Conservation (phyloP, 192 early-diverging fungal species). For the Rhizoclosmatium sp. region DNA sequence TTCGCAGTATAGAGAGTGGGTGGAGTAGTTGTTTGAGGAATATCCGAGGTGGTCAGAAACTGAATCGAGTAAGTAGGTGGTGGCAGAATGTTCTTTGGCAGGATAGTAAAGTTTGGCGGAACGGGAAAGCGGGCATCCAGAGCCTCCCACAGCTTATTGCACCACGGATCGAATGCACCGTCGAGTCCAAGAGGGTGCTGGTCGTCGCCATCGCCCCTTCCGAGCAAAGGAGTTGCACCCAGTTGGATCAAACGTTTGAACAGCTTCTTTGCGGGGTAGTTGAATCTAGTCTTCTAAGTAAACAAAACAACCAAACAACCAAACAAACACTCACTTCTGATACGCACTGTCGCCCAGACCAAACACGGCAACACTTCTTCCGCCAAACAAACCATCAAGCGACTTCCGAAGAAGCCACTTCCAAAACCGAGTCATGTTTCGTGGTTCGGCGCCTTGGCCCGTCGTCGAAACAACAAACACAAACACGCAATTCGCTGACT, state of each 20-base stretch:
- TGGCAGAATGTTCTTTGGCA: conserved; percentile 56
- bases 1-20: background rate
- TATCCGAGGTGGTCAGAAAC: conserved; percentile 44
- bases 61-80: conserved; percentile 54
- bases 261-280: conserved; percentile 93
- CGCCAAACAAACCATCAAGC: conserved; percentile 70
- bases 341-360: conserved; percentile 97
- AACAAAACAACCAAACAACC: background rate
- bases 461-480: conserved; percentile 93
- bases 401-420: conserved; percentile 86
- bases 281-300: conserved; percentile 69
- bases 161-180: conserved; percentile 90
- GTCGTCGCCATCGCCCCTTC: conserved; percentile 91
- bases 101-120: conserved; percentile 57
- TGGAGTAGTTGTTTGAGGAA: background rate
- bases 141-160: conserved; percentile 74
- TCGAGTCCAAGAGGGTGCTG: conserved; percentile 94
- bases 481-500: conserved; percentile 60
- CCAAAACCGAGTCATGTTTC: conserved; percentile 95
- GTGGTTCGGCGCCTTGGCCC: conserved; percentile 91
- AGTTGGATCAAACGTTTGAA: conserved; percentile 84
- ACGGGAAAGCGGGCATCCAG: conserved; percentile 71
- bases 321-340: conserved; percentile 60
- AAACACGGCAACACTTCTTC: conserved; percentile 85
- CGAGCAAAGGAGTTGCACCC: conserved; percentile 75